Evolutionary conservation across 805 yeast species (phyloP), one percentile per base, ranked within the genome.

Genomic region (Cyberlindnera petersonii): DNA sequence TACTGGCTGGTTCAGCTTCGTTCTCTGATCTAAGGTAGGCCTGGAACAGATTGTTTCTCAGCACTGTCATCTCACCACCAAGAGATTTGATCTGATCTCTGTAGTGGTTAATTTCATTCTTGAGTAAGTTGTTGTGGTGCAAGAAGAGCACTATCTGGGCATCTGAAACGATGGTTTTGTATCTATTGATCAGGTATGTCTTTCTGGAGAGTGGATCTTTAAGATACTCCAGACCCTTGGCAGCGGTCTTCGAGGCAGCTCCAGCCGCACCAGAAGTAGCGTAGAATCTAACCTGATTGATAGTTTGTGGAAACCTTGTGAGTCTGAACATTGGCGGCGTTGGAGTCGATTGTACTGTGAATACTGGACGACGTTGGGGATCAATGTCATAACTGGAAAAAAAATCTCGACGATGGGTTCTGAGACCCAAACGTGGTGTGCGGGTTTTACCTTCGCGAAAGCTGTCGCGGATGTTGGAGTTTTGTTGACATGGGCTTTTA

Each of bases 91-190:
- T 68, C 48, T 79, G 82, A 14, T 69, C 57, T 56, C 96, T 75
- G 47, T 82, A 69, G 24, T 56, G 64, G 42, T 72, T 74, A 56
- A 83, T 79, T 47, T 93, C 98, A 11, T 63, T 53, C 49, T 86
- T 80, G 40, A 75, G 60, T 50, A 89, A 64, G 59, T 88, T 88
- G 60, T 87, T 86, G 66, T 86, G 91, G 65, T 93, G 98, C 6
- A 80, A 75, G 50, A 86, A 79, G 39, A 91, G 69, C 11, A 89
- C 69, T 31, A 89, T 78, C 26, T 86, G 79, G 59, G 78, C 77
- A 21, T 63, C 67, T 41, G 80, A 79, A 65, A 87, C 72, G 46
- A 87, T 59, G 46, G 81, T 65, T 44, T 86, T 76, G 69, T 91
- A 91, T 49, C 75, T 68, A 61, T 91, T 96, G 46, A 91, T 69